Base-by-base conservation (phyloP, 306 rosid genomes). In the Glycine latifolia region DNA sequence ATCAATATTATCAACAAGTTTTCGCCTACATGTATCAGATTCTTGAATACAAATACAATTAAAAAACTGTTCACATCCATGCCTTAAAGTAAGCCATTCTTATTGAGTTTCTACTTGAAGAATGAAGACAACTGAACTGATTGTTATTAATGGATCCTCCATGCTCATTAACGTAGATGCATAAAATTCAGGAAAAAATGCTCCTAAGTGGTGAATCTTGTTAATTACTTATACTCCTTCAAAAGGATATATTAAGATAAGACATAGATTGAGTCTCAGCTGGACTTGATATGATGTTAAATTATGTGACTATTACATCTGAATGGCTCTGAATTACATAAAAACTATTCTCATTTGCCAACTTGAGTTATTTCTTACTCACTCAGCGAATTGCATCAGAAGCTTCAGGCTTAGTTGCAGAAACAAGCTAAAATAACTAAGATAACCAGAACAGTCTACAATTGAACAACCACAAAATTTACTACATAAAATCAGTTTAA, bases 401-500 rank as follows among this genome's bases (percentile, higher is more conserved):
- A 67, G 7, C 47, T 71, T 66, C 60, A 37, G 10, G 60, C 48
- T 59, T 67, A 1, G 73, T 73, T 56, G 65, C 11, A 49, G 10
- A 67, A 43, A 67, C 31, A 78, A 73, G 76, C 79, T 58, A 71
- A 31, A 65, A 53, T 26, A 53, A 12, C 46, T 62, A n/a, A 71
- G 47, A 77, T 26, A 62, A 13, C n/a, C 8, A 10, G 5, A 39
- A 58, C 13, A 13, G 43, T 53, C 39, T 58, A 46, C 70, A 77
- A 50, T 39, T 58, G 16, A 73, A 35, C 41, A 6, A 3, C 43
- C 10, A 7, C 39, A 66, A 65, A 65, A 58, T 8, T 66, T 46
- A 49, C 15, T 67, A 67, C 15, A 53, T 37, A 17, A 62, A 31
- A 78, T 75, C 70, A 79, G 63, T 71, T 79, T 76, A 50, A 48